phyloP scores from a whole-genome alignment of 1,284 basidiomycete species.

The Trametes versicolor region DNA sequence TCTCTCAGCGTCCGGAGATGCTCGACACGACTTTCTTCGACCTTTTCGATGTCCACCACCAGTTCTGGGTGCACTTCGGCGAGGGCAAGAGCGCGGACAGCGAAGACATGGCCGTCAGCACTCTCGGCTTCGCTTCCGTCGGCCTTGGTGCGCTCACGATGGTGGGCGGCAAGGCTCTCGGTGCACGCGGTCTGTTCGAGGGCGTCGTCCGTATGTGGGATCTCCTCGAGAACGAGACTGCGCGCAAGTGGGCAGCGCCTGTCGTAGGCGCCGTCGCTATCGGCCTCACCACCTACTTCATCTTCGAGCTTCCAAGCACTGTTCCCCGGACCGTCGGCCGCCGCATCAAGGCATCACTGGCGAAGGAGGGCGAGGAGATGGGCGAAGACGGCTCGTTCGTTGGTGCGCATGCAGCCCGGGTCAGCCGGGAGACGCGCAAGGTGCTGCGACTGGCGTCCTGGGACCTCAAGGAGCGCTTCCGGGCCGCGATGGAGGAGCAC shows the following conservation, averaged over 20 bases:
- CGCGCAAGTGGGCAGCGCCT: slow-evolving; percentile 90
- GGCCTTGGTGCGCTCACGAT: slow-evolving; percentile 91
- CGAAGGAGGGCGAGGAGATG: slow-evolving; percentile 50
- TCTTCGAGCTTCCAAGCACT: slow-evolving; percentile 89
- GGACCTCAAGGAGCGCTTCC: slow-evolving; percentile 91
- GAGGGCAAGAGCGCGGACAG: slow-evolving; percentile 52
- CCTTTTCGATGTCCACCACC: slow-evolving; percentile 89
- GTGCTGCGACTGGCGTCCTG: slow-evolving; percentile 93
- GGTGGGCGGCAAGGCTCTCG: slow-evolving; percentile 84
- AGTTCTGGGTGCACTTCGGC: slow-evolving; percentile 74
- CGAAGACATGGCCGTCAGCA: slow-evolving; percentile 68
- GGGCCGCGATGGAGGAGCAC: slow-evolving; percentile 81
- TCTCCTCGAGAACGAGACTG: slow-evolving; percentile 83
- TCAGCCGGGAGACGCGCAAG: slow-evolving; percentile 92
- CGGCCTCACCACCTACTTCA: slow-evolving; percentile 84
- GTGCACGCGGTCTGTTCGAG: slow-evolving; percentile 82
- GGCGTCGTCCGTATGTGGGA: slow-evolving; percentile 80
- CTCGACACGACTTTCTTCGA: slow-evolving; percentile 82
- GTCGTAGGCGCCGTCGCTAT: slow-evolving; percentile 81
- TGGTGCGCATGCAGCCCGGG: slow-evolving; percentile 75
- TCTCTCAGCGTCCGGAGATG: slow-evolving; percentile 75
- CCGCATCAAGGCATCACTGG: slow-evolving; percentile 71
- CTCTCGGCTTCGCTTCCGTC: slow-evolving; percentile 79
- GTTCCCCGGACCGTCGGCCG: slow-evolving; percentile 94
- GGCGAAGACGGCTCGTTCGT: slow-evolving; percentile 66